These are phyloP conservation scores for Urostyla sp. DNA, from an alignment of 73 alveolate genomes.

Conservation along the genomic window DNA sequence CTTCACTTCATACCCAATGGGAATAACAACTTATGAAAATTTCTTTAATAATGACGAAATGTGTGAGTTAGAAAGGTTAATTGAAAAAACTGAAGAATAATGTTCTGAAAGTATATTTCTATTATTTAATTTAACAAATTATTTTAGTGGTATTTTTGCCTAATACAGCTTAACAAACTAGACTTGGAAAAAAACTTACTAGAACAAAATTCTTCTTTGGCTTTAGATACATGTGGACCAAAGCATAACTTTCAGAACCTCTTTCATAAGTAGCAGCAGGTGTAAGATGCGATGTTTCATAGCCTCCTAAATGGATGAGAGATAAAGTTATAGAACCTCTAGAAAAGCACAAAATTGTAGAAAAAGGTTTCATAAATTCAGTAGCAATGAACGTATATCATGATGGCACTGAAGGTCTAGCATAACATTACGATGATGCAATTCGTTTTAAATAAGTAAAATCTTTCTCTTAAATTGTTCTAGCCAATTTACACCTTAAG, in stretches of 20 bases:
- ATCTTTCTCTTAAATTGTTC: background rate
- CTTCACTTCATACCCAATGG: slow-evolving; percentile 37
- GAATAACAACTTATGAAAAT: slow-evolving; percentile 66
- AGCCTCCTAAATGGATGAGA: slow-evolving; percentile 80
- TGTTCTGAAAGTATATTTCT: slow-evolving; percentile 61
- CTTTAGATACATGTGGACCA: slow-evolving; percentile 89
- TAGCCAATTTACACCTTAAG: slow-evolving; percentile 86
- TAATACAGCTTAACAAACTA: slow-evolving; percentile 81
- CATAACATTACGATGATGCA: slow-evolving; percentile 93
- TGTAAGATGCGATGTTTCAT: slow-evolving; percentile 84
- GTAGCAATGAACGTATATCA: slow-evolving; percentile 89
- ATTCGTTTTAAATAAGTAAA: slow-evolving; percentile 77
- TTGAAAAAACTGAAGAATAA: slow-evolving; percentile 65
- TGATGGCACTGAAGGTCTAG: slow-evolving; percentile 95
- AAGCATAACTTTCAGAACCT: slow-evolving; percentile 75
- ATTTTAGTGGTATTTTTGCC: slow-evolving; percentile 60
- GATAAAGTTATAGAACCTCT: slow-evolving; percentile 43
- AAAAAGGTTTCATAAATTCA: slow-evolving; percentile 79
- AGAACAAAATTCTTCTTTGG: slow-evolving; percentile 91
- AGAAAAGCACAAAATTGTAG: slow-evolving; percentile 64
- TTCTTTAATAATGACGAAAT: slow-evolving; percentile 80
- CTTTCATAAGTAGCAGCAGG: slow-evolving; percentile 88
- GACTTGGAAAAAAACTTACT: slow-evolving; percentile 70
- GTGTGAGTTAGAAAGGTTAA: slow-evolving; percentile 62
- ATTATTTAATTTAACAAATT: background rate